Base-by-base conservation (phyloP, 2,329 filamentous ascomycete genomes). In the Fusarium sp. region DNA sequence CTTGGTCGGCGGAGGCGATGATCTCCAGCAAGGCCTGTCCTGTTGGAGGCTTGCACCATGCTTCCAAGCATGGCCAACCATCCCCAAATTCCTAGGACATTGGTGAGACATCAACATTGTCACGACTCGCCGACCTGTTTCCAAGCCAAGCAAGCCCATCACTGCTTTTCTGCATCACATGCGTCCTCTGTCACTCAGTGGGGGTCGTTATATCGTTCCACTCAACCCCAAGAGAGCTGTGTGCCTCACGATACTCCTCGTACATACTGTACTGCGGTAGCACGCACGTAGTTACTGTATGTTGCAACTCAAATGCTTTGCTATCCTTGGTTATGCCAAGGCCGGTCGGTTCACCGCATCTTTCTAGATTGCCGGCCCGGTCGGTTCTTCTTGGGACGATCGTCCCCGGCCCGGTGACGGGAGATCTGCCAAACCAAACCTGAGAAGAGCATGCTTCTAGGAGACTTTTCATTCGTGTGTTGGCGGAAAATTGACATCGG, bases 331-430 rank as follows among this genome's bases (percentile, higher is more conserved):
- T 46, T 33, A 51, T 69, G 62, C 64, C 64, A 69, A 74, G 69
- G 40, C 59, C 40, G 11, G 46, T 53, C 61, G 44, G 62, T 69
- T 78, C 76, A 78, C 76, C 75, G 76, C 75, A 78, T 70, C 35
- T 70, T 76, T 58, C 63, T 56, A 44, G 42, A 64, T 42, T 56
- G 42, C 72, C 62, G 72, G 70, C 53, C 70, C 66, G 70, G 71
- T 73, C 66, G 70, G 69, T 73, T 61, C 44, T 63, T 65, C 62
- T 66, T 56, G 59, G 64, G 62, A 49, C 51, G 68, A 75, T 73
- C 74, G 46, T 16, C 62, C 29, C 75, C 74, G 74, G 75, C 51
- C 74, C 76, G 76, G 64, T 70, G 58, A 67, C 66, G 75, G 68
- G 67, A 78, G 71, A 78, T 77, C 75, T 75, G 64, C 65, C 59